A percentile compares a stretch with the other conserved stretches of the same genome.
Conservation (phyloP, 2,329 filamentous ascomycete genomes). For the Penicillium sp. region DNA sequence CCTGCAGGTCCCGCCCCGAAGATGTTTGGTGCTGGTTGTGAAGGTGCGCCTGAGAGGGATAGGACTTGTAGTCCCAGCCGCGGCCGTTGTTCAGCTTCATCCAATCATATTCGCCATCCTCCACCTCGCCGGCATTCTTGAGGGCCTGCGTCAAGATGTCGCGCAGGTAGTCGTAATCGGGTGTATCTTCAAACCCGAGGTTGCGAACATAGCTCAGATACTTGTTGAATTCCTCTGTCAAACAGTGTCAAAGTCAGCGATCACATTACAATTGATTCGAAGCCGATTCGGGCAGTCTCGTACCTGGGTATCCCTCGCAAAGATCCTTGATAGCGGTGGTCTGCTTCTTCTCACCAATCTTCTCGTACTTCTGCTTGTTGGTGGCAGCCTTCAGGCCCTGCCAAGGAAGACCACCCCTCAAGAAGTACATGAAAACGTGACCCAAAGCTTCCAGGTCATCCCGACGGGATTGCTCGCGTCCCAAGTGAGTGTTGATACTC, state of each 20-base stretch:
- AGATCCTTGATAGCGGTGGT: conserved; percentile 95
- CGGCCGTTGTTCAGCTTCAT: conserved; percentile 95
- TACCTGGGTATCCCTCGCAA: conserved; percentile 84
- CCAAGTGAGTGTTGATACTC: conserved; percentile 99
- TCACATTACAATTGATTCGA: background rate
- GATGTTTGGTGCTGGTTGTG: conserved; percentile 75
- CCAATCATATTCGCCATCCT: conserved; percentile 99
- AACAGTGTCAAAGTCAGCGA: conserved; percentile 23
- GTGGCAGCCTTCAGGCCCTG: conserved; percentile 63
- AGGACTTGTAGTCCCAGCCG: conserved; percentile 78
- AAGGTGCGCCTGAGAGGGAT: conserved; percentile 65
- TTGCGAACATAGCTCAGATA: conserved; percentile 97
- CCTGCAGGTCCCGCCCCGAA: conserved; percentile 78
- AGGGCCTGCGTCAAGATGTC: conserved; percentile 94
- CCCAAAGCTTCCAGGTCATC: conserved; percentile 87
- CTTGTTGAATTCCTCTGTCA: conserved; percentile 84
- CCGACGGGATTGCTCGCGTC: conserved; percentile 88
- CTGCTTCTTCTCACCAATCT: conserved; percentile 99
- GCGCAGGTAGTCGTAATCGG: conserved; percentile 95
- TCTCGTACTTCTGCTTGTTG: conserved; percentile 97
- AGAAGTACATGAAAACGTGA: conserved; percentile 66
- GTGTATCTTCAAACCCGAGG: conserved; percentile 95
- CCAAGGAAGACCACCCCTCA: conserved; percentile 61
- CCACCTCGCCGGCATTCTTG: conserved; percentile 88
- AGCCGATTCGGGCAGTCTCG: conserved; percentile 15